phyloP scores from a whole-genome alignment of 768 basidiomycete genomes.

The Cystoderma amianthinum region DNA sequence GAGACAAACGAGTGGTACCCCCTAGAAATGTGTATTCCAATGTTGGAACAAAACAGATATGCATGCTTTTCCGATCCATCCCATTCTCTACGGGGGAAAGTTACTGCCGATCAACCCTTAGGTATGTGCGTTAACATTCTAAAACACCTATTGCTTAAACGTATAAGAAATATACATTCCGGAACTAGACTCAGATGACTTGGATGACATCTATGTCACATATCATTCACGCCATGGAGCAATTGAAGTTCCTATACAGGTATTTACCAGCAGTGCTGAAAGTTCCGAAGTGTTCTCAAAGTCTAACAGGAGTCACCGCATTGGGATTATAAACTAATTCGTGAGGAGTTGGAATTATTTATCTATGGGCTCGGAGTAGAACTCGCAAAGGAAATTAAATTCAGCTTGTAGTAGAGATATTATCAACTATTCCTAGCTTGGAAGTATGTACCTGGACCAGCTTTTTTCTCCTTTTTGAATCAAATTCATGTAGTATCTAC shows the following conservation, averaged over 20 bases:
- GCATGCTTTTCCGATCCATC: slow-evolving; percentile 63
- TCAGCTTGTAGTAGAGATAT: slow-evolving; percentile 14
- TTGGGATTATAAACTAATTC: slow-evolving; percentile 21
- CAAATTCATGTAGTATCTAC: too few relatives aligned
- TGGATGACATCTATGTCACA: neutral
- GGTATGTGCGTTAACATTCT: too few relatives aligned
- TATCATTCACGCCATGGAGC: neutral
- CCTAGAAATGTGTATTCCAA: slow-evolving; percentile 44
- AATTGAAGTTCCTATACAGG: neutral
- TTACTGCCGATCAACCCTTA: too few relatives aligned
- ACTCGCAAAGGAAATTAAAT: slow-evolving; percentile 31
- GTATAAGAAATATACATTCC: neutral
- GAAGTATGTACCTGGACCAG: too few relatives aligned
- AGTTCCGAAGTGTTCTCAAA: too few relatives aligned
- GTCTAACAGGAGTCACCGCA: slow-evolving; percentile 12
- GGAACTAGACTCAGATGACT: neutral
- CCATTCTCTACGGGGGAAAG: slow-evolving; percentile 32
- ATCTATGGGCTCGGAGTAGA: slow-evolving; percentile 36
- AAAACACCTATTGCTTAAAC: too few relatives aligned
- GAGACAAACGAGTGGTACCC: slow-evolving; percentile 77
- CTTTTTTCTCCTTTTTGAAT: too few relatives aligned
- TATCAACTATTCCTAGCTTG: too few relatives aligned
- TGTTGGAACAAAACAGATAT: slow-evolving; percentile 66
- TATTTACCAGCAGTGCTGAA: too few relatives aligned
- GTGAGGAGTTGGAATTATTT: slow-evolving; percentile 31